Conservation (phyloP, 441 rosid species). For the Daphne laureola region DNA sequence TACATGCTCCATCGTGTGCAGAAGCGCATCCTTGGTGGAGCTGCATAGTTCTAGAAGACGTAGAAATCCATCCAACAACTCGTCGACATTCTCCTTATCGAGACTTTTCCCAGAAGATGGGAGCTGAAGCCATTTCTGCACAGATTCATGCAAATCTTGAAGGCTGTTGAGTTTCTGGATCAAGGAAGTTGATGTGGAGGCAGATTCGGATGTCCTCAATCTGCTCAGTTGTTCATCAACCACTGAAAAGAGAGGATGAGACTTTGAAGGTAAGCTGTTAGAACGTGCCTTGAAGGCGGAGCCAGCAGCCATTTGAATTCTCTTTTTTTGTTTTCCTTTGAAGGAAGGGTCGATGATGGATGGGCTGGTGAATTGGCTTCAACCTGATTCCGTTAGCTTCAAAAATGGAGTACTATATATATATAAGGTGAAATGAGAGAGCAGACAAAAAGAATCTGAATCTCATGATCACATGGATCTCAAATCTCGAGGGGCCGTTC, state of each 20-base stretch:
- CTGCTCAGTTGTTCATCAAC: slow-evolving; percentile 16
- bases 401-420: neutral
- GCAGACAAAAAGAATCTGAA: slow-evolving; percentile 3
- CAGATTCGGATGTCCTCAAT: slow-evolving; percentile 15
- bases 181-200: slow-evolving; percentile 19
- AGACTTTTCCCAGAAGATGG: slow-evolving; percentile 19
- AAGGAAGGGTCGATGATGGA: neutral
- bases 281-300: slow-evolving; percentile 13
- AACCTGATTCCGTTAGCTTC: neutral
- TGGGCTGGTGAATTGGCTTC: neutral
- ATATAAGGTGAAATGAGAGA: neutral
- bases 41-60: slow-evolving; percentile 31
- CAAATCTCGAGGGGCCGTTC: too few relatives aligned
- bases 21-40: slow-evolving; percentile 26
- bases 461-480: neutral
- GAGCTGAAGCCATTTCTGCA: slow-evolving; percentile 25
- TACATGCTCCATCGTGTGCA: slow-evolving; percentile 22
- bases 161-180: slow-evolving; percentile 18
- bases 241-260: slow-evolving; percentile 15
- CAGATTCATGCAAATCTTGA: slow-evolving; percentile 28
- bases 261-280: slow-evolving; percentile 17
- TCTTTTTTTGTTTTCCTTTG: neutral
- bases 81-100: slow-evolving; percentile 16
- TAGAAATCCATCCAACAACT: slow-evolving; percentile 31
- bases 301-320: slow-evolving; percentile 1